Evolutionary conservation across 176 grass and related monocot species (phyloP).

Genomic region (Poa pratensis): DNA sequence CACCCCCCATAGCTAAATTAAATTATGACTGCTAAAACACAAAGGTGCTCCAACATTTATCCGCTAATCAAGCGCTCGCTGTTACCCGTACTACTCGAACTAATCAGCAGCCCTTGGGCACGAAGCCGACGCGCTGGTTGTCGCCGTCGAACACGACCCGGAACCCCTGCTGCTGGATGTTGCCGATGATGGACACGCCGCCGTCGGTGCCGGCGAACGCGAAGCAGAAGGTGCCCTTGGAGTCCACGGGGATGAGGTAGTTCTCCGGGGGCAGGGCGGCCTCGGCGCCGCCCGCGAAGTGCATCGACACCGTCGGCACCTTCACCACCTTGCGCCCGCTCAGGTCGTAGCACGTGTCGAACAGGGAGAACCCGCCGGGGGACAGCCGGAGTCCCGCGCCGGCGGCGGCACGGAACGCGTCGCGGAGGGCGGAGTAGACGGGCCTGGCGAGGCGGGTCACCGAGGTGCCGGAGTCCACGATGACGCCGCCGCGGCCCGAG

Average conservation of each 20-base stretch:
- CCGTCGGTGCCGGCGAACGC: conserved; percentile 90
- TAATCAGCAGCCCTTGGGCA: conserved; percentile 58
- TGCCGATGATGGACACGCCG: conserved; percentile 89
- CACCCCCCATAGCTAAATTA: conserved; percentile 24
- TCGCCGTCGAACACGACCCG: conserved; percentile 89
- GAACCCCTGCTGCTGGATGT: conserved; percentile 97
- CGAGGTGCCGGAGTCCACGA: conserved; percentile 96
- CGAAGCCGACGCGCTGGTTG: conserved; percentile 57
- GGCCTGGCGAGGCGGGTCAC: conserved; percentile 73
- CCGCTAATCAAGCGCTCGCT: conserved; percentile 12
- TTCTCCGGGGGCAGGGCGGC: conserved; percentile 86
- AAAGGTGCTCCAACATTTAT: not conserved
- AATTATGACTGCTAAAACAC: conserved; percentile 39
- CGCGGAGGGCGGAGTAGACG: conserved; percentile 74
- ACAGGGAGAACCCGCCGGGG: conserved; percentile 82
- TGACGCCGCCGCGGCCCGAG: conserved; percentile 81
- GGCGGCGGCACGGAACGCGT: conserved; percentile 73
- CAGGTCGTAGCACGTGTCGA: conserved; percentile 99
- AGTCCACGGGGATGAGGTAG: conserved; percentile 95
- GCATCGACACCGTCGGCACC: conserved; percentile 89
- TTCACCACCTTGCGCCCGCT: conserved; percentile 74
- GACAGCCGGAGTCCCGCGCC: conserved; percentile 51
- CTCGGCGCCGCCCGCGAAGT: conserved; percentile 67
- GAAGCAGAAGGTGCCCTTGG: conserved; percentile 90
- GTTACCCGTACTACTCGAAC: not conserved